Base-by-base conservation (phyloP, 768 basidiomycete genomes). In the Tephrocybe rancida region DNA sequence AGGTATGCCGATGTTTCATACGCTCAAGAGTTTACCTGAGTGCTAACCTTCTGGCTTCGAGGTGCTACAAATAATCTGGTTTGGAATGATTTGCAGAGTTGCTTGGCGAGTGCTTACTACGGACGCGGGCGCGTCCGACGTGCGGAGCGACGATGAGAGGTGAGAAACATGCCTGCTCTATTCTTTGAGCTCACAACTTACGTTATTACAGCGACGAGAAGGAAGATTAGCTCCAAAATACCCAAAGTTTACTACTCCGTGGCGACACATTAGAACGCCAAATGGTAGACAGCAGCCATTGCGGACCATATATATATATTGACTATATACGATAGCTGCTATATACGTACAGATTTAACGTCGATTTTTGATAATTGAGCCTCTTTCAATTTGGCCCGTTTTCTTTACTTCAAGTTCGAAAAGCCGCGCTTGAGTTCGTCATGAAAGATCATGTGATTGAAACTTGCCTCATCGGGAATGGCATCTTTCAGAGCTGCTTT, bases 1-100 rank as follows among this genome's bases (percentile, higher is more conserved):
- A 92, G 79, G 90, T 89, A 58, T 60, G 73, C 60, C 29, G 5
- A 30, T 43, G 7, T 21, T 24, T 50, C 38, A 34, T 34, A 51
- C 29, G 29, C 29, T 30, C 5, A 30, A 30, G 7, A 30, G 13
- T 53, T 19, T 3, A 41, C 29, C 22, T 18, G 13, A 52, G 47
- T 48, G 58, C 57, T 60, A 50, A 61, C 21, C 21, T n/a, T n/a
- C n/a, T n/a, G 10, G 38, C 21, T 51, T 58, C 9, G 57, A 92
- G 90, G 63, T 84, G n/a, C 60, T 93, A 16, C 90, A 93, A 67
- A 69, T 83, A 13, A 67, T 92, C 25, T 98, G 96, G 96, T 92
- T 93, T 68, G 75, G 76, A 61, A 86, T 90, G 85, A 95, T 96
- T 57, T 84, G 84, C 58, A 81, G 85, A 25, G 80, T 97, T 21